phyloP scores from a whole-genome alignment of 1,284 basidiomycete species.

The Heterobasidion occidentale region DNA sequence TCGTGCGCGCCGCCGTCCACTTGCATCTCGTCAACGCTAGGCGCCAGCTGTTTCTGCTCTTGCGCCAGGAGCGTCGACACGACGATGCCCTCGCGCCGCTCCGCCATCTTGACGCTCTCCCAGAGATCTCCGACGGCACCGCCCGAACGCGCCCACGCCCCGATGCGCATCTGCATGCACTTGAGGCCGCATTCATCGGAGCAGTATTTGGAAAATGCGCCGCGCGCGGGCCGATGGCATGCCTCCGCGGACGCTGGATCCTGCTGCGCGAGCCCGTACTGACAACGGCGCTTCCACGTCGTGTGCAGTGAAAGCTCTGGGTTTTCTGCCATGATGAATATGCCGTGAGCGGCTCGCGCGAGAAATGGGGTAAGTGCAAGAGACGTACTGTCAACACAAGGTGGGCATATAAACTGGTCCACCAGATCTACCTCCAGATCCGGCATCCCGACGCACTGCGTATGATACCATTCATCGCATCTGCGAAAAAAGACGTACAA shows the following conservation, averaged over 20 bases:
- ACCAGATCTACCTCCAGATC: conserved; percentile 76
- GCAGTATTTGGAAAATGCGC: conserved; percentile 78
- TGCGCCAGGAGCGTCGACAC: conserved; percentile 20
- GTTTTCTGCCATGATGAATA: conserved; percentile 36
- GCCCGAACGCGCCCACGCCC: conserved; percentile 49
- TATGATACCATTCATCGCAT: conserved; percentile 89
- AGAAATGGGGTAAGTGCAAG: neutral
- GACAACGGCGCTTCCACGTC: conserved; percentile 74
- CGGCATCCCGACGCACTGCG: conserved; percentile 69
- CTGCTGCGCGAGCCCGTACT: conserved; percentile 52
- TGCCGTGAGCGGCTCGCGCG: neutral
- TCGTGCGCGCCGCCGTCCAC: neutral
- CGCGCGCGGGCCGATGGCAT: conserved; percentile 72
- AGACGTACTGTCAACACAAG: conserved; percentile 62
- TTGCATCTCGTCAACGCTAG: too few relatives aligned
- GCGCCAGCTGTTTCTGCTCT: neutral
- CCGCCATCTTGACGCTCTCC: conserved; percentile 61
- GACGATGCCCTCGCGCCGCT: conserved; percentile 62
- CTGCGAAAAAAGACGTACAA: conserved; percentile 25
- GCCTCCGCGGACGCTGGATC: conserved; percentile 52
- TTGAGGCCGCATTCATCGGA: conserved; percentile 72
- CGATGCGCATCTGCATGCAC: conserved; percentile 56
- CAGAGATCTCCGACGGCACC: conserved; percentile 56
- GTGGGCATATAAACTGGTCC: conserved; percentile 80
- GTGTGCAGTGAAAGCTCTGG: conserved; percentile 52